Base-by-base conservation (phyloP, 371 early-diverging fungal species). In the Circinella umbellata region DNA sequence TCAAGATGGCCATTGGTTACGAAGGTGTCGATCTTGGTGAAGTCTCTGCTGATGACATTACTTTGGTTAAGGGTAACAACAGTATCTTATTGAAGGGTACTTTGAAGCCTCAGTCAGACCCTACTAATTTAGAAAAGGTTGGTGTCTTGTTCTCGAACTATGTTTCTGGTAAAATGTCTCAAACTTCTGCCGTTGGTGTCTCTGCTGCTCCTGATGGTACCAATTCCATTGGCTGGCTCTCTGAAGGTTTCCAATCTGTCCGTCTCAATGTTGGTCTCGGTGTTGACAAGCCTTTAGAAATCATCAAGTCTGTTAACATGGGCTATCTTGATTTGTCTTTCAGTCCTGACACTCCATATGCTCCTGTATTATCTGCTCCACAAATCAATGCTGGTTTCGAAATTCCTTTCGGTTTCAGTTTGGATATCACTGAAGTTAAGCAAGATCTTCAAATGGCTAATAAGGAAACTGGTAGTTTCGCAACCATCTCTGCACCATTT, bases 201-300 rank as follows among this genome's bases (percentile, higher is more conserved):
- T 86, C 89, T 47, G 82, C 80, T 53, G 77, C 85, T 48, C 90
- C 90, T 37, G 83, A 90, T 71, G 90, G 90, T 54, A 70, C 73
- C 38, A 77, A 90, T 57, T 73, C 84, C 18, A 80, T 90, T 34
- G 68, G 49, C n/a, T 90, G 90, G 90, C 80, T 90, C 20, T 85
- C 87, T 46, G 73, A 77, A 36, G 87, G 84, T 69, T 83, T 90
- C 77, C 79, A 82, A 64, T 76, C 84, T 47, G 80, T 88, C 49
- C 79, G 76, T 34, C 67, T 88, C 64, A 82, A 79, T 17, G 89
- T 87, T 49, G 83, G 79, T 34, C 80, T 88, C 15, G 79, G 76
- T 71, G 74, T 79, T 20, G 78, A 71, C 4, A 61, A 68, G 1
- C 81, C 79, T 35, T 63, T 88, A 38, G 81, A 87, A 54, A 78